Evolutionary conservation across 1,284 basidiomycete species (phyloP).

Genomic region (Leccinum ponderosum): DNA sequence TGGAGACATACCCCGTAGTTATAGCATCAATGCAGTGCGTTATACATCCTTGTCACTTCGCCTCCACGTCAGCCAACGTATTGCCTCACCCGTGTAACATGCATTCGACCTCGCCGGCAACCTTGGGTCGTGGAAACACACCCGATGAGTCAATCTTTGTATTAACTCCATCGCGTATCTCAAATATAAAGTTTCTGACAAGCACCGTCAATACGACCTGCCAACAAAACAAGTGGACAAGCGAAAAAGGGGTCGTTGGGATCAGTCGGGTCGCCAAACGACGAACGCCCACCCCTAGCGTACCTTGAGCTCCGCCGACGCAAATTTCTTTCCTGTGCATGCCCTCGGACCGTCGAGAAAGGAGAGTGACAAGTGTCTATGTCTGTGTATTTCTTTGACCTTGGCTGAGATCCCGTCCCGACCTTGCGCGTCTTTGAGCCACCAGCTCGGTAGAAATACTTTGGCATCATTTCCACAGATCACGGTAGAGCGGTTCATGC

Average conservation of each 20-base stretch:
- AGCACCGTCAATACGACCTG: constrained; percentile 33
- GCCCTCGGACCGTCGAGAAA: too few relatives aligned
- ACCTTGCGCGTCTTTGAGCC: constrained; percentile 30
- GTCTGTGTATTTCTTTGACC: constrained; percentile 38
- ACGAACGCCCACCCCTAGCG: background rate
- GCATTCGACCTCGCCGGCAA: constrained; percentile 41
- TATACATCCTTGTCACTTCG: background rate
- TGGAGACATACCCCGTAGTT: background rate
- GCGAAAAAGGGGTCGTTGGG: too few relatives aligned
- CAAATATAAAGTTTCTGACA: background rate
- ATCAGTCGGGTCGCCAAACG: too few relatives aligned
- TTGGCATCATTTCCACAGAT: constrained; percentile 37
- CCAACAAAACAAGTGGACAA: background rate
- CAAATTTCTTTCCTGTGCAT: constrained; percentile 41
- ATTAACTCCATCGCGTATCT: constrained; percentile 39
- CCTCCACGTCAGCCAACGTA: constrained; percentile 6
- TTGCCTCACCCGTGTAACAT: constrained; percentile 38
- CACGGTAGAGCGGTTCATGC: constrained; percentile 46
- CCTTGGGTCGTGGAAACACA: constrained; percentile 42
- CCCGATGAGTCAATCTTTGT: constrained; percentile 39
- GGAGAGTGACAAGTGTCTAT: constrained; percentile 33
- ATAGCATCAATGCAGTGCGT: background rate
- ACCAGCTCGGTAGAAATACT: constrained; percentile 34
- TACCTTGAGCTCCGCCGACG: constrained; percentile 49
- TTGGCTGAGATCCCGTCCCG: constrained; percentile 19